A percentile compares a stretch with the other conserved stretches of the same genome.
These are phyloP conservation scores for Globisporangium cystogenes DNA, from an alignment of 352 stramenopile genomes.

Conservation along the genomic window DNA sequence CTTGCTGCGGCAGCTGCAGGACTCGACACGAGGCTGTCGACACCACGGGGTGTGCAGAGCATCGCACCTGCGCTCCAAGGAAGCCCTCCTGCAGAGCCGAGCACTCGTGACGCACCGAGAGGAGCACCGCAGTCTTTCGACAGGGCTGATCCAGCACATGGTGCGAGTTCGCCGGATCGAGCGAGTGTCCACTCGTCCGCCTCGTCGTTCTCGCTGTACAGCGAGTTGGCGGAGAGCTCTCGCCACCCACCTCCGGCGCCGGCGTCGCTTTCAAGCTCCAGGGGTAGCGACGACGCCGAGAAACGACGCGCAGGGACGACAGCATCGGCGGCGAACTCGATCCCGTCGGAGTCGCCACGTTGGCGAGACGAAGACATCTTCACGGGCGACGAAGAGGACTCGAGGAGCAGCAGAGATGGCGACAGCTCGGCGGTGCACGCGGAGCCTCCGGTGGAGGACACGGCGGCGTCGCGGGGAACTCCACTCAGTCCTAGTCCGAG, in stretches of 20 bases:
- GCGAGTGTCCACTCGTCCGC: constrained; percentile 10
- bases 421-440: not conserved
- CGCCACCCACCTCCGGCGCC: not conserved
- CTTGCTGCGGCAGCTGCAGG: not conserved
- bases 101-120: not conserved
- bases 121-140: not conserved
- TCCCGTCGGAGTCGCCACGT: constrained; percentile 15
- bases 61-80: not conserved
- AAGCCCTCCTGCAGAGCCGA: not conserved
- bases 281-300: constrained; percentile 1
- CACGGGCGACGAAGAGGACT: constrained; percentile 17
- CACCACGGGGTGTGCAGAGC: not conserved
- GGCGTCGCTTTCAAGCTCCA: not conserved
- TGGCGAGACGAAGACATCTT: constrained; percentile 31
- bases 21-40: constrained; percentile 1
- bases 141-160: not conserved
- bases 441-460: not conserved
- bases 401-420: not conserved
- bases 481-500: not conserved
- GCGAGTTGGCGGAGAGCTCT: constrained; percentile 1
- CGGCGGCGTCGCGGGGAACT: too few species aligned
- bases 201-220: constrained; percentile 8
- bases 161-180: constrained; percentile 2
- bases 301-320: not conserved
- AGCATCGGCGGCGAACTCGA: not conserved